phyloP scores from a whole-genome alignment of 208 protist species.

The Giardia duodenalis region DNA sequence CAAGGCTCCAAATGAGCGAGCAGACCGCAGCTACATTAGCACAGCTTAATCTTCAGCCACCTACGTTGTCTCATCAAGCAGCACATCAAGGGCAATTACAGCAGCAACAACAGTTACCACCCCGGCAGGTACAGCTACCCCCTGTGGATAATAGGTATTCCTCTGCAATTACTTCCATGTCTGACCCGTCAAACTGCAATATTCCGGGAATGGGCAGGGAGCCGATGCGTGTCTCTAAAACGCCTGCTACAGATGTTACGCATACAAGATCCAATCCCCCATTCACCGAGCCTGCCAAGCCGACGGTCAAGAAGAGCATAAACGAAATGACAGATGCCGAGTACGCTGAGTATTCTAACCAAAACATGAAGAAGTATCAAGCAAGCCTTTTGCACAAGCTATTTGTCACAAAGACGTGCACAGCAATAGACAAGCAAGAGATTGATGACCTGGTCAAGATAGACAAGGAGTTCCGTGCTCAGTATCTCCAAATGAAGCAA shows the following conservation, averaged over 20 bases:
- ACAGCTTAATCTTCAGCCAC: no score
- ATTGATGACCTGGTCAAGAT: not conserved
- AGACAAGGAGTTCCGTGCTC: not conserved
- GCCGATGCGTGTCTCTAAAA: no score
- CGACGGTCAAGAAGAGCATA: not conserved
- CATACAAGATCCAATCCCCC: not conserved
- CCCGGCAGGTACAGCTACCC: no score
- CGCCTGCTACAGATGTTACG: not conserved
- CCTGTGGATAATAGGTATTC: no score
- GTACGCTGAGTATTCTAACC: not conserved
- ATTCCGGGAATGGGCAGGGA: no score
- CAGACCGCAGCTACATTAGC: no score
- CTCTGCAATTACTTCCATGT: no score
- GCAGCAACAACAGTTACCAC: no score
- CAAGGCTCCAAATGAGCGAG: no score
- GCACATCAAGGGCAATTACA: no score
- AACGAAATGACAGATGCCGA: not conserved
- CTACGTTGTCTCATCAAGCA: no score
- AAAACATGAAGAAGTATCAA: not conserved
- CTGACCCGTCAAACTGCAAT: no score
- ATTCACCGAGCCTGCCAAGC: not conserved
- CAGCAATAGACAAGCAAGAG: not conserved
- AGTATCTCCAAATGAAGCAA: not conserved
- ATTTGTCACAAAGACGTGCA: not conserved
- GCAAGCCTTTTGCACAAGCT: not conserved